A percentile compares a stretch with the other conserved stretches of the same genome.
phyloP scores from a whole-genome alignment of 129 eudicot genomes.

The Saussurea involucrata region DNA sequence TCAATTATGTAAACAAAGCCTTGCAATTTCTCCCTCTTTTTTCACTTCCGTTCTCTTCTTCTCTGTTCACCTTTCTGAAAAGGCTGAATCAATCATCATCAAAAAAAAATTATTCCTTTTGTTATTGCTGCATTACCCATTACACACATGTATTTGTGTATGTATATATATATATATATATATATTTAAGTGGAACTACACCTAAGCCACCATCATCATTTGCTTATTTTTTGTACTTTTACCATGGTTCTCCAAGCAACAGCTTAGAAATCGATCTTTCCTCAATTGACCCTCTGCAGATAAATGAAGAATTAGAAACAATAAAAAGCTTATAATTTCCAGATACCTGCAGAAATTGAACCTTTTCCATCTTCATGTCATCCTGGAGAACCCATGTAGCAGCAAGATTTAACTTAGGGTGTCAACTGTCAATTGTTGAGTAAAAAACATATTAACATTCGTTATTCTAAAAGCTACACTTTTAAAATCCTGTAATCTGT shows the following conservation, averaged over 20 bases:
- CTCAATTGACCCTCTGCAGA: constrained; percentile 54
- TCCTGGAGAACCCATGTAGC: too few species aligned
- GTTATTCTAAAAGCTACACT: too few species aligned
- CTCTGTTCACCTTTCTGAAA: background rate
- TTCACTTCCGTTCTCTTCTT: background rate
- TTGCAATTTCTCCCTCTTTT: too few species aligned
- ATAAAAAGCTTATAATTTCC: background rate
- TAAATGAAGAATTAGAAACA: constrained; percentile 6
- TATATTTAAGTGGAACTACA: background rate
- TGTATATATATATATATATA: background rate
- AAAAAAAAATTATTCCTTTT: background rate
- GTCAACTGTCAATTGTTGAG: too few species aligned
- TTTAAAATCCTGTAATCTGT: too few species aligned
- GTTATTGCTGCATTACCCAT: background rate
- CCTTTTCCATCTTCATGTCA: background rate
- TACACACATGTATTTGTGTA: background rate
- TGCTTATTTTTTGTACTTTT: background rate
- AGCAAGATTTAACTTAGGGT: too few species aligned
- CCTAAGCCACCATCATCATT: background rate
- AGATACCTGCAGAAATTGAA: background rate
- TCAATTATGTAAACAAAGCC: background rate
- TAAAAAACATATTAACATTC: too few species aligned
- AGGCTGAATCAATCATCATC: background rate
- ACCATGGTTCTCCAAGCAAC: constrained; percentile 73
- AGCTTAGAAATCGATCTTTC: constrained; percentile 70